phyloP scores from a whole-genome alignment of 768 basidiomycete genomes.

The Tricholoma bakamatsutake region DNA sequence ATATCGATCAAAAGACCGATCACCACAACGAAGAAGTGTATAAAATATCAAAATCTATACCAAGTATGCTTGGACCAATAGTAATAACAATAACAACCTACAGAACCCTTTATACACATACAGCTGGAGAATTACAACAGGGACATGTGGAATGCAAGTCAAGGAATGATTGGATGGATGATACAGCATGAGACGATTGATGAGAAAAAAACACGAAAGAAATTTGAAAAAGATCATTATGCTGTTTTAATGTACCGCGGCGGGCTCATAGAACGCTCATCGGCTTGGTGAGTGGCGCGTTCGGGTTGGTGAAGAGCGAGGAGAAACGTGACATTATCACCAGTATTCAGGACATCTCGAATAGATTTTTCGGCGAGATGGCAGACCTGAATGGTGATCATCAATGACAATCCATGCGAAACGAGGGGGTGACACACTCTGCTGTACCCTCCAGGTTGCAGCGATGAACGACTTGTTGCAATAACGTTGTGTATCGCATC shows the following conservation, averaged over 20 bases:
- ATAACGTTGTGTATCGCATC: conserved; percentile 82
- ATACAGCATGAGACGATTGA: conserved; percentile 9
- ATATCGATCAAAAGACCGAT: not conserved
- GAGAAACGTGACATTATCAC: conserved; percentile 59
- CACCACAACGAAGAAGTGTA: not conserved
- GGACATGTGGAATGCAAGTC: conserved; percentile 9
- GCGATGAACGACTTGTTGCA: conserved; percentile 56
- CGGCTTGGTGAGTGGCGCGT: conserved; percentile 25
- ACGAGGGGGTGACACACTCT: conserved; percentile 26
- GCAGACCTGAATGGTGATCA: conserved; percentile 44
- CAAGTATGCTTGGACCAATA: conserved; percentile 1
- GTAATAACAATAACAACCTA: conserved; percentile 7
- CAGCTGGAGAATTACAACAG: conserved; percentile 13
- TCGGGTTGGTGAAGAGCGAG: conserved; percentile 53
- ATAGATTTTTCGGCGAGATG: conserved; percentile 69
- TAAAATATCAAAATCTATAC: not conserved
- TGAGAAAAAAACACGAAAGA: conserved; percentile 6
- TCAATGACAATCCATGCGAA: not conserved
- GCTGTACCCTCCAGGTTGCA: conserved; percentile 50
- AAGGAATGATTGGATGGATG: conserved; percentile 3
- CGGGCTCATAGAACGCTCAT: conserved; percentile 23
- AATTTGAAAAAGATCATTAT: conserved; percentile 20
- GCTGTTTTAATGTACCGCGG: conserved; percentile 39
- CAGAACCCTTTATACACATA: conserved; percentile 12
- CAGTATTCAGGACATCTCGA: conserved; percentile 58